phyloP scores from a whole-genome alignment of 345 rosid species.

The Sisymbrium altissimum region DNA sequence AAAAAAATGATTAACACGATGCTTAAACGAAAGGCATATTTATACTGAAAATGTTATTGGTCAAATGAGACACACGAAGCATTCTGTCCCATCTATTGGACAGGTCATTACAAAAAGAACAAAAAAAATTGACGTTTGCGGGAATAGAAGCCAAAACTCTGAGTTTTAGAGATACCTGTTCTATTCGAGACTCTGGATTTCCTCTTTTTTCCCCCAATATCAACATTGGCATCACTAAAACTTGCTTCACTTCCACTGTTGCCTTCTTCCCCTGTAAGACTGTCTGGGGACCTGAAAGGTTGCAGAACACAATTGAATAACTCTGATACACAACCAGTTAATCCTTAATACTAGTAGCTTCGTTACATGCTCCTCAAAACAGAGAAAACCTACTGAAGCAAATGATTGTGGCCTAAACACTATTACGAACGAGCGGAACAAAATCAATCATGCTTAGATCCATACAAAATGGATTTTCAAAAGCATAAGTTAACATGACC shows the following conservation, averaged over 20 bases:
- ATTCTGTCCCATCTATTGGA: background rate
- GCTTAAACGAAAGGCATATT: background rate
- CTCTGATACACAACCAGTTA: conserved; percentile 14
- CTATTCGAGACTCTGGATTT: conserved; percentile 42
- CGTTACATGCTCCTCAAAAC: background rate
- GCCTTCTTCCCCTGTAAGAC: conserved; percentile 51
- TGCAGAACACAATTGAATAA: conserved; percentile 18
- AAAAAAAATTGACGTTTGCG: background rate
- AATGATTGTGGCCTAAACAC: background rate
- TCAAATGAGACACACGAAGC: background rate
- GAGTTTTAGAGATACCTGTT: conserved; percentile 45
- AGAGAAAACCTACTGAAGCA: conserved; percentile 11
- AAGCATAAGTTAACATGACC: background rate
- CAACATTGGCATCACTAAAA: conserved; percentile 46
- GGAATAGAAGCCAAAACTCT: background rate
- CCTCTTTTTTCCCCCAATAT: conserved; percentile 41
- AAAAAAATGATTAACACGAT: background rate
- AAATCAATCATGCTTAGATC: background rate
- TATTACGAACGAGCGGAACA: background rate
- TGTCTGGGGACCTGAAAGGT: conserved; percentile 54
- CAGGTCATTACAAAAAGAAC: background rate
- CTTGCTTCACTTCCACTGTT: conserved; percentile 48
- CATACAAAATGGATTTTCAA: background rate
- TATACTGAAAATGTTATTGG: background rate
- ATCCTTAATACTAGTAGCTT: background rate